Evolutionary conservation across 225 moss, liverwort and hornwort genomes (phyloP).

Genomic region (Climacium dendroides): DNA sequence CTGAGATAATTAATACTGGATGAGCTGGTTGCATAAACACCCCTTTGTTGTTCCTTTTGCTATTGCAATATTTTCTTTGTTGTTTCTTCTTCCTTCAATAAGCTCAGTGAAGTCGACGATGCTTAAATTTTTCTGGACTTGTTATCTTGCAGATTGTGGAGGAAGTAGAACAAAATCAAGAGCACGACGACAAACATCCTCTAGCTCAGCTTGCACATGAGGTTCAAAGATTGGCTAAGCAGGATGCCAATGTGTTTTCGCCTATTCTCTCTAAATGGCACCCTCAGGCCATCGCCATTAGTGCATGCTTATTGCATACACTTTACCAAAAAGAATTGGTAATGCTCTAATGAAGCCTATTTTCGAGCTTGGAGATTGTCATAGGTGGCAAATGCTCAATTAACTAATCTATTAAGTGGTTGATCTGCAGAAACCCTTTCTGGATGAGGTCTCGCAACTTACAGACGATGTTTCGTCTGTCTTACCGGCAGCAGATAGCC

Average conservation of each 20-base stretch:
- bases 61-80: neutral
- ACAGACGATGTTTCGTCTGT: conserved; percentile 92
- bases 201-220: conserved; percentile 67
- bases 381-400: neutral
- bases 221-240: conserved; percentile 65
- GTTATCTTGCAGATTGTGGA: conserved; percentile 54
- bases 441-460: conserved; percentile 79
- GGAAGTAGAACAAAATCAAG: conserved; percentile 45
- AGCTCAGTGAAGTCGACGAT: neutral
- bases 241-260: conserved; percentile 58
- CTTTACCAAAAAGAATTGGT: conserved; percentile 88
- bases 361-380: neutral
- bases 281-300: conserved; percentile 73
- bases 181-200: conserved; percentile 54
- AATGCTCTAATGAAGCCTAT: neutral
- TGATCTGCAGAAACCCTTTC: conserved; percentile 66
- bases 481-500: conserved; percentile 81
- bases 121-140: neutral
- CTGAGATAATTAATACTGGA: neutral
- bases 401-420: neutral
- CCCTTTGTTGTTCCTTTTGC: neutral
- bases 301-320: conserved; percentile 74
- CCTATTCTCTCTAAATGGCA: conserved; percentile 87
- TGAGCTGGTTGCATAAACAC: neutral
- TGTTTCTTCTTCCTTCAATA: neutral